Percentiles rank a stretch among this genome's conserved stretches.
These are phyloP conservation scores for Boletus rubropictus DNA, from an alignment of 768 basidiomycete species.

Conservation along the genomic window DNA sequence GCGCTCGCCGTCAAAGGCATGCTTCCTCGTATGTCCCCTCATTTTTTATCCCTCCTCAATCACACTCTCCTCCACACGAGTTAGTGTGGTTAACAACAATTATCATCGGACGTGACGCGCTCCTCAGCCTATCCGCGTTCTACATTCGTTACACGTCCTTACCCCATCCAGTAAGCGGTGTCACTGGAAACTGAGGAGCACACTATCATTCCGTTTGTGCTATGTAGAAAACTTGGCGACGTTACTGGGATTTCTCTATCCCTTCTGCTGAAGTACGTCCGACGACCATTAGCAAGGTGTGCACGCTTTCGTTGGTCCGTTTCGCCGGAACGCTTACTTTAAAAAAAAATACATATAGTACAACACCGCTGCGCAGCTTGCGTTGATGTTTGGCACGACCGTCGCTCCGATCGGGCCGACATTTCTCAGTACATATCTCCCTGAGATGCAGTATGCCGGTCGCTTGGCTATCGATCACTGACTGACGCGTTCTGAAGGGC, in stretches of 20 bases:
- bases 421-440: conserved; percentile 50
- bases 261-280: conserved; percentile 94
- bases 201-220: conserved; percentile 3
- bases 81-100: conserved; percentile 80
- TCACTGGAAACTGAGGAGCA: not conserved
- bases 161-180: conserved; percentile 61
- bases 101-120: conserved; percentile 84
- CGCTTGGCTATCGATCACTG: not conserved
- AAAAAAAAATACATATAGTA: conserved; percentile 48
- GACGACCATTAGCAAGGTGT: conserved; percentile 88
- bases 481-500: conserved; percentile 44
- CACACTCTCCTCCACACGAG: not conserved
- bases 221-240: conserved; percentile 77
- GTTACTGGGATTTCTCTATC: conserved; percentile 96
- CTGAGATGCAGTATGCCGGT: conserved; percentile 65
- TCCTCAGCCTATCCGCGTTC: conserved; percentile 83
- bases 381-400: conserved; percentile 87
- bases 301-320: not conserved
- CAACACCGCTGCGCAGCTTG: conserved; percentile 88
- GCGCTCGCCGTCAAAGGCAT: conserved; percentile 79
- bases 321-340: not conserved
- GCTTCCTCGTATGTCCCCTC: conserved; percentile 61
- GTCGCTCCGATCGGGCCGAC: conserved; percentile 70
- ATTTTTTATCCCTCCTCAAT: too few relatives aligned
- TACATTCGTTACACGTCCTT: conserved; percentile 90